Evolutionary conservation across 495 filamentous ascomycete species (phyloP).

Genomic region (Clohesyomyces aquaticus): DNA sequence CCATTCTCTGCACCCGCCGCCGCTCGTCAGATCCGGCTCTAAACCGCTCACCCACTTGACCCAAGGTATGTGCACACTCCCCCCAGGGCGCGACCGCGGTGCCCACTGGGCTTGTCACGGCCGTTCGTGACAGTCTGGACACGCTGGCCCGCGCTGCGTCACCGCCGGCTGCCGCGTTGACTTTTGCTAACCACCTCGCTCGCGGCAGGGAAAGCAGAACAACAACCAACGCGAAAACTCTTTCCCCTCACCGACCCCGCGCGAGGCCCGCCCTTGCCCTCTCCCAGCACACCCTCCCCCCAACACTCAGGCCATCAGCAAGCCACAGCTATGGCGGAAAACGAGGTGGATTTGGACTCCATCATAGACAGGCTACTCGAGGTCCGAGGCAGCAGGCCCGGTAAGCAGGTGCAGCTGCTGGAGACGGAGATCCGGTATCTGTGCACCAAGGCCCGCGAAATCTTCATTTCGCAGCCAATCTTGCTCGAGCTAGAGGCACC

Average conservation of each 20-base stretch:
- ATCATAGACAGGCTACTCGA: conserved; percentile 98
- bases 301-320: conserved; percentile 19
- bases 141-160: conserved; percentile 20
- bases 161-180: conserved; percentile 11
- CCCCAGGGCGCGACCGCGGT: not conserved
- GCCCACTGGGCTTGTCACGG: conserved; percentile 6
- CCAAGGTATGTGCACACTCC: conserved; percentile 29
- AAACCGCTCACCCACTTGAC: not conserved
- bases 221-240: conserved; percentile 13
- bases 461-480: conserved; percentile 99
- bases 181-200: conserved; percentile 6
- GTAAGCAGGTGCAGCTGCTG: conserved; percentile 96
- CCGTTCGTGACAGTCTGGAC: not conserved
- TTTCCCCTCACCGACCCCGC: conserved; percentile 20
- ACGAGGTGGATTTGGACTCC: conserved; percentile 97
- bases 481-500: conserved; percentile 95
- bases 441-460: conserved; percentile 98
- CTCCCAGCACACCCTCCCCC: conserved; percentile 12
- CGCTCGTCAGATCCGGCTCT: conserved; percentile 10
- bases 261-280: conserved; percentile 33
- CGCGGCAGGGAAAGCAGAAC: conserved; percentile 20
- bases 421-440: conserved; percentile 97
- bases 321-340: conserved; percentile 80
- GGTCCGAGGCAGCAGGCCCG: conserved; percentile 95
- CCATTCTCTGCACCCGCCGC: conserved; percentile 32